A percentile compares a stretch with the other conserved stretches of the same genome.
Evolutionary conservation across 192 early-diverging fungal genomes (phyloP).

Genomic region (Dissophora globulifera): DNA sequence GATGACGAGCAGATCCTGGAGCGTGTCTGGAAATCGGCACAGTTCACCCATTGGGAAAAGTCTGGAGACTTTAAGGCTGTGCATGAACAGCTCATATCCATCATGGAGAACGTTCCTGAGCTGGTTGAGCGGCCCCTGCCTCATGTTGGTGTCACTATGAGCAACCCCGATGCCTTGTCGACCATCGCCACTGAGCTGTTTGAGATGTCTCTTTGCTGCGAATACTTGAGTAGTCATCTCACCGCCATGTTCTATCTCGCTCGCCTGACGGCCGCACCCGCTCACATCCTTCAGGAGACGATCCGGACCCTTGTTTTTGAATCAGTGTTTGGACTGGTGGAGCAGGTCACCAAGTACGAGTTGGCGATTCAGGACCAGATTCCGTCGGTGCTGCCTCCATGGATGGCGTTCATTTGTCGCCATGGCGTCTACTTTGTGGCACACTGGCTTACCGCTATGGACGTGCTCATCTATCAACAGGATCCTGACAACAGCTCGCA

Average conservation of each 20-base stretch:
- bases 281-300: conserved; percentile 15
- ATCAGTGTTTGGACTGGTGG: conserved; percentile 37
- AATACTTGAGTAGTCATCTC: conserved; percentile 41
- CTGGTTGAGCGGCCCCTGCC: conserved; percentile 12
- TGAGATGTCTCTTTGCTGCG: conserved; percentile 35
- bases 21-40: conserved; percentile 33
- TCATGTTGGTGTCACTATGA: conserved; percentile 40
- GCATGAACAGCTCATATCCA: neutral
- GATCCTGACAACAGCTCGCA: conserved; percentile 49
- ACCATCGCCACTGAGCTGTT: conserved; percentile 12
- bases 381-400: conserved; percentile 23
- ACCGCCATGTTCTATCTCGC: conserved; percentile 43
- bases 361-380: conserved; percentile 42
- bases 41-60: conserved; percentile 15
- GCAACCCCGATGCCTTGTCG: conserved; percentile 23
- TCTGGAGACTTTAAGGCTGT: conserved; percentile 15
- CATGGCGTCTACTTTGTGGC: conserved; percentile 49
- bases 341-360: conserved; percentile 47
- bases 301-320: conserved; percentile 25
- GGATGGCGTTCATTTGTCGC: conserved; percentile 42
- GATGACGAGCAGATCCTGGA: conserved; percentile 32
- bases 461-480: conserved; percentile 44
- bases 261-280: conserved; percentile 20
- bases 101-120: conserved; percentile 10
- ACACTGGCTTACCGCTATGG: conserved; percentile 48